Percentiles rank a stretch among this genome's conserved stretches.
These are phyloP conservation scores for Otatea glauca DNA, from an alignment of 176 grass and related monocot species.

Conservation along the genomic window DNA sequence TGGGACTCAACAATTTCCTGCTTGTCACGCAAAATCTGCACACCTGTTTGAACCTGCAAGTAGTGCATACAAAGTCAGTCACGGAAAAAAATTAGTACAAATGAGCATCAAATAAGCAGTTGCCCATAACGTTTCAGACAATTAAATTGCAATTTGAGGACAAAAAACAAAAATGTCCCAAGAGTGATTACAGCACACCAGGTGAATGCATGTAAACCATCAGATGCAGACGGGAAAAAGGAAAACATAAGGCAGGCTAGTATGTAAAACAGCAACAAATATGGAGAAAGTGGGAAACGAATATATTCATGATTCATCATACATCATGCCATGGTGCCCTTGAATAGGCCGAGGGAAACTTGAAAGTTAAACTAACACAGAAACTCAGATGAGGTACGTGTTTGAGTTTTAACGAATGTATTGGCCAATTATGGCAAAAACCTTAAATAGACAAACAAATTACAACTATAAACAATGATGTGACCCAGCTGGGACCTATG, in stretches of 20 bases:
- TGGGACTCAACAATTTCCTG: slow-evolving; percentile 79
- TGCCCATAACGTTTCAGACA: neutral
- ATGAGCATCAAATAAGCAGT: neutral
- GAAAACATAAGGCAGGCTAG: neutral
- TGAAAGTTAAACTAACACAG: neutral
- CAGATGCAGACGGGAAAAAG: neutral
- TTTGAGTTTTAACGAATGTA: neutral
- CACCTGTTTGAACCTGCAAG: slow-evolving; percentile 73
- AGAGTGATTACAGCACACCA: neutral
- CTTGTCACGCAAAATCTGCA: slow-evolving; percentile 89
- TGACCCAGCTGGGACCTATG: neutral
- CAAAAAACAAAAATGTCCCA: neutral
- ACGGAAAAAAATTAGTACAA: slow-evolving; percentile 7
- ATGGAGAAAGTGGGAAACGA: neutral
- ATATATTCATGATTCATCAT: neutral
- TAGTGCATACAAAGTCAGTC: slow-evolving; percentile 18
- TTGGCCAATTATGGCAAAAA: neutral
- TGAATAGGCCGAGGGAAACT: neutral
- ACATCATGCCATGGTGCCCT: neutral
- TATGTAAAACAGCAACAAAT: neutral
- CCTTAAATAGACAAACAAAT: neutral
- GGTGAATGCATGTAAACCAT: slow-evolving; percentile 20
- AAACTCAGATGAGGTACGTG: slow-evolving; percentile 2
- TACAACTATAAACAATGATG: slow-evolving; percentile 3
- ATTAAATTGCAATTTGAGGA: neutral